phyloP scores from a whole-genome alignment of 306 rosid genomes.

The Glycine latifolia region DNA sequence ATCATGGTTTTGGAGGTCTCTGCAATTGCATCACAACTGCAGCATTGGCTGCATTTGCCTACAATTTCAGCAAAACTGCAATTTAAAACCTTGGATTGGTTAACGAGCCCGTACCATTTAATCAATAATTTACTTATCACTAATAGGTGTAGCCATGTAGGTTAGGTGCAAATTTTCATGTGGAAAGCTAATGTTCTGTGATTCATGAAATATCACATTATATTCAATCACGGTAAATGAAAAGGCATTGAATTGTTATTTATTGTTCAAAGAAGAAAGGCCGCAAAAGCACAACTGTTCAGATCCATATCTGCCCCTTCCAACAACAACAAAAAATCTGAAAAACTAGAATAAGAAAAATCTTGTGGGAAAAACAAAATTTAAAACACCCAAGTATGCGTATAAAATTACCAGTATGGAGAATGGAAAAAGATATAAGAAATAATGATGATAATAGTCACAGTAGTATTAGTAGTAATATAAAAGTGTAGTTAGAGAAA shows the following conservation, averaged over 20 bases:
- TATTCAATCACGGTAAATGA: too few species aligned
- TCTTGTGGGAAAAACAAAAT: too few species aligned
- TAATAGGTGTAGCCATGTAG: neutral
- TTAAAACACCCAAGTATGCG: neutral
- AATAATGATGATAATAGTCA: neutral
- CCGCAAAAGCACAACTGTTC: neutral
- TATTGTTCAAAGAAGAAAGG: neutral
- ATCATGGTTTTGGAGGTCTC: too few species aligned
- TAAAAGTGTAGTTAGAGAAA: neutral
- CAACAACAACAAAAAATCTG: slow-evolving; percentile 32
- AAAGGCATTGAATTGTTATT: neutral
- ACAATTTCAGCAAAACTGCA: neutral
- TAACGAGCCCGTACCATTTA: neutral
- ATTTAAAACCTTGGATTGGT: neutral
- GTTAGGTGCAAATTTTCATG: neutral
- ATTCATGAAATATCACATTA: neutral
- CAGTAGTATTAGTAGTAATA: neutral
- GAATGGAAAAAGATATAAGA: neutral
- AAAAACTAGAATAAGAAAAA: slow-evolving; percentile 1
- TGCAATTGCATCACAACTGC: neutral
- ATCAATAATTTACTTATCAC: neutral
- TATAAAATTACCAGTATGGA: slow-evolving; percentile 43
- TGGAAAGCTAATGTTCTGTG: neutral
- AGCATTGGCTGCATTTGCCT: neutral
- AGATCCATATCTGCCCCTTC: slow-evolving; percentile 39